Conservation (phyloP, 495 filamentous ascomycete genomes). For the Penicillium bialowiezense region DNA sequence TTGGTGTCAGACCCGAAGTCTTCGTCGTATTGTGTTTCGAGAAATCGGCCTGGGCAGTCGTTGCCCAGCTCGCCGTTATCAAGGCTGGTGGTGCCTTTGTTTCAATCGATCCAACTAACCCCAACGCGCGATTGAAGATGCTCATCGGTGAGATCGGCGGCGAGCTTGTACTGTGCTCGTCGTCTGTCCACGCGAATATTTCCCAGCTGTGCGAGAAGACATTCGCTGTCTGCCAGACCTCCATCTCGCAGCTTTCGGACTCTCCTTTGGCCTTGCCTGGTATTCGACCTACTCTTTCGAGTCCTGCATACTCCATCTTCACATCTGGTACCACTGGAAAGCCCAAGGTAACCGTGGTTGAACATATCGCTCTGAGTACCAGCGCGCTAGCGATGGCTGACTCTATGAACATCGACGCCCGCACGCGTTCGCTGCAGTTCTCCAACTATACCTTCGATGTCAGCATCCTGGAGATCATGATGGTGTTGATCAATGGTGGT, state of each 20-base stretch:
- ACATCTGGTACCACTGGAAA: slow-evolving; percentile 52
- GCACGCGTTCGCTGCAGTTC: slow-evolving; percentile 63
- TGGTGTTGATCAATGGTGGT: slow-evolving; percentile 60
- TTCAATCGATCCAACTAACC: slow-evolving; percentile 55
- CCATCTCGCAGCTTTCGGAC: slow-evolving; percentile 29
- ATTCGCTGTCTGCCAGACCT: slow-evolving; percentile 26
- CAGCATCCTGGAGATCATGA: slow-evolving; percentile 63
- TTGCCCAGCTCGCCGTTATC: slow-evolving; percentile 53
- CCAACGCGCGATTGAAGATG: slow-evolving; percentile 49
- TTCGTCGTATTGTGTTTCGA: slow-evolving; percentile 57
- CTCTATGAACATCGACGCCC: slow-evolving; percentile 43
- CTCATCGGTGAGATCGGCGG: slow-evolving; percentile 51
- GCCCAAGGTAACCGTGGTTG: slow-evolving; percentile 48
- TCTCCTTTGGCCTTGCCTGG: slow-evolving; percentile 15
- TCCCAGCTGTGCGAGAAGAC: slow-evolving; percentile 30
- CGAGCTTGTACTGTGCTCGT: slow-evolving; percentile 38
- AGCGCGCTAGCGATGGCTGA: slow-evolving; percentile 29
- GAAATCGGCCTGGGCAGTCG: slow-evolving; percentile 53
- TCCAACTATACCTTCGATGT: slow-evolving; percentile 69
- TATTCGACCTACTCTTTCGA: slow-evolving; percentile 16
- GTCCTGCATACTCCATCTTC: slow-evolving; percentile 48
- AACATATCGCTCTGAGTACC: slow-evolving; percentile 39
- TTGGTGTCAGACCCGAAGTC: slow-evolving; percentile 43
- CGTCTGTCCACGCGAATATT: slow-evolving; percentile 26
- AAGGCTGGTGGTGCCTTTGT: slow-evolving; percentile 61